Evolutionary conservation across 805 yeast species (phyloP).

Genomic region (Candida sakaeoensis): DNA sequence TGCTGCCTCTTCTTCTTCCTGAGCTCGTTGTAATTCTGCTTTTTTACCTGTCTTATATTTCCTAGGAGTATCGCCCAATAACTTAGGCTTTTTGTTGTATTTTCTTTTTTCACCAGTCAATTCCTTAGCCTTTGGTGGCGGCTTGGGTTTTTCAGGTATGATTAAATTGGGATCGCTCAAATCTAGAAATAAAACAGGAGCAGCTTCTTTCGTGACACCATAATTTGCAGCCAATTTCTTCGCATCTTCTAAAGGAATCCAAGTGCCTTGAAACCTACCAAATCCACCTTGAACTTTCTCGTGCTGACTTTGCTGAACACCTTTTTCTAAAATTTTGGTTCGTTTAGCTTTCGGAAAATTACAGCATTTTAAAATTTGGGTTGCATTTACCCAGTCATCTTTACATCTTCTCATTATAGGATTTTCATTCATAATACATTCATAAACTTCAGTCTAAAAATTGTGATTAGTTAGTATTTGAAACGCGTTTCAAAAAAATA

Average conservation of each 20-base stretch:
- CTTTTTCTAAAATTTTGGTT: conserved; percentile 86
- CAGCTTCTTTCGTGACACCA: conserved; percentile 35
- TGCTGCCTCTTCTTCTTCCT: conserved; percentile 7
- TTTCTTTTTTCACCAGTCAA: conserved; percentile 42
- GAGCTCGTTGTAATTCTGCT: conserved; percentile 9
- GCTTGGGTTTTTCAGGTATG: conserved; percentile 34
- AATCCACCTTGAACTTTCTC: conserved; percentile 97
- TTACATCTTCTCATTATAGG: conserved; percentile 85
- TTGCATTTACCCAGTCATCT: conserved; percentile 97
- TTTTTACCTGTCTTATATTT: conserved; percentile 30
- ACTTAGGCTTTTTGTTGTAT: conserved; percentile 55
- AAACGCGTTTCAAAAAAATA: conserved; percentile 4
- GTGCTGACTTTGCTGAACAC: conserved; percentile 85
- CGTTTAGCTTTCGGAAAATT: conserved; percentile 92
- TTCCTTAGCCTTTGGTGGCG: conserved; percentile 28
- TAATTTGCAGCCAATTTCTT: conserved; percentile 37
- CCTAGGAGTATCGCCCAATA: conserved; percentile 57
- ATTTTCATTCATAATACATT: conserved; percentile 60
- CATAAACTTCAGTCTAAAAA: conserved; percentile 59
- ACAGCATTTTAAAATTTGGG: conserved; percentile 91
- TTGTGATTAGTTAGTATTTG: conserved; percentile 3
- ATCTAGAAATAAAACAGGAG: conserved; percentile 41
- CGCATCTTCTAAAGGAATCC: conserved; percentile 87
- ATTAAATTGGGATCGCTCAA: conserved; percentile 30
- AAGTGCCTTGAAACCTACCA: conserved; percentile 95